phyloP scores from a whole-genome alignment of 139 green algal genomes.

The Limnomonas spitsbergensis region DNA sequence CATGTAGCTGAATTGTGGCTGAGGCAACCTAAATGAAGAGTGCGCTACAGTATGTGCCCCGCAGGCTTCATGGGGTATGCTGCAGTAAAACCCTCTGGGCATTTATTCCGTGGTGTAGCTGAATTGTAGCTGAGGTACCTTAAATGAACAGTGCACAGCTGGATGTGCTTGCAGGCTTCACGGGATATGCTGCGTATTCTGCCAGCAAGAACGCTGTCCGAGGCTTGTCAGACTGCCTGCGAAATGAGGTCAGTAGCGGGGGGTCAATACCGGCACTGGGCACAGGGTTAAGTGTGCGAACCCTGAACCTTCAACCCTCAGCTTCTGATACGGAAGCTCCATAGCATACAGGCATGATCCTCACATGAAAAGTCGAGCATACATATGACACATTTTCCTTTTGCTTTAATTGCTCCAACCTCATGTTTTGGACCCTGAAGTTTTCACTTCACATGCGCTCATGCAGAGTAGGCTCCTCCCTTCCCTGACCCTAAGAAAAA shows the following conservation, averaged over 20 bases:
- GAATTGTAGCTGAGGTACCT: not conserved
- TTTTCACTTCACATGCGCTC: not conserved
- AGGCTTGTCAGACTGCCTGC: conserved; percentile 75
- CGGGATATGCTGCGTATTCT: conserved; percentile 70
- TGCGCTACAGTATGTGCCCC: no score
- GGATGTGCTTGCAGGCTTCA: conserved; percentile 36
- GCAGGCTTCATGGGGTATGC: no score
- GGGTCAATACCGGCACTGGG: not conserved
- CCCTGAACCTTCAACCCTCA: not conserved
- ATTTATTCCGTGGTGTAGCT: not conserved
- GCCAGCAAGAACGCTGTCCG: conserved; percentile 80
- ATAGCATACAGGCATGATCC: not conserved
- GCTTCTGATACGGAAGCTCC: not conserved
- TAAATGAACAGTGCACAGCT: not conserved
- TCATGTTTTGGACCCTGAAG: not conserved
- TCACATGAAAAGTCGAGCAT: no score
- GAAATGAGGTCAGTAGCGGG: conserved; percentile 64
- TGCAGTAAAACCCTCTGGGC: not conserved
- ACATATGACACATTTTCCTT: no score
- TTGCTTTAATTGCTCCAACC: not conserved
- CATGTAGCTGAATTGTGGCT: no score
- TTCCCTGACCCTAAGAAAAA: not conserved
- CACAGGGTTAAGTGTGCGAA: not conserved
- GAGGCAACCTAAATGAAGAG: no score
- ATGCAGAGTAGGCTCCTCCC: not conserved